phyloP scores from a whole-genome alignment of 2,329 filamentous ascomycete genomes.

The Hymenoscyphus infarciens region DNA sequence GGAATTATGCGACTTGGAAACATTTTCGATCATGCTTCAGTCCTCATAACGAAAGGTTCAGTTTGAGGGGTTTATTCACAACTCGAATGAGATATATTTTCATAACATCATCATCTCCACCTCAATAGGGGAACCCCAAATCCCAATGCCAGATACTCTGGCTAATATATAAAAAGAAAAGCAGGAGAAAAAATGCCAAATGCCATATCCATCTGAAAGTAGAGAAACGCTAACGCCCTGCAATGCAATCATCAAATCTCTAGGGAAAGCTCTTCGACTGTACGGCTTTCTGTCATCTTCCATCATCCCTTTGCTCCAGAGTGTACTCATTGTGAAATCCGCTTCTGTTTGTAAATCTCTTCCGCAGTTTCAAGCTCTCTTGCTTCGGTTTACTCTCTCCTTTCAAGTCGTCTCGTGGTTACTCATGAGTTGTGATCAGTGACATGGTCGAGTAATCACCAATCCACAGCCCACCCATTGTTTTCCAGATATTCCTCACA shows the following conservation, averaged over 20 bases:
- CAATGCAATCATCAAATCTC: not conserved
- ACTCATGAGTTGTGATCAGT: not conserved
- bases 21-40: too few species aligned
- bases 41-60: not conserved
- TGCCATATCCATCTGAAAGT: not conserved
- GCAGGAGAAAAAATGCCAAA: not conserved
- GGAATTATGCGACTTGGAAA: too few species aligned
- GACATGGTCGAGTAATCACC: constrained; percentile 46
- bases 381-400: not conserved
- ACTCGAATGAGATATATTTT: not conserved
- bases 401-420: not conserved
- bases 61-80: not conserved
- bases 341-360: not conserved
- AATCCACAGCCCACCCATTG: constrained; percentile 93
- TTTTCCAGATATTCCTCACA: constrained; percentile 80
- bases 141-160: not conserved
- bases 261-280: not conserved
- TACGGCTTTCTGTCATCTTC: not conserved
- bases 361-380: not conserved
- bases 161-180: not conserved
- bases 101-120: not conserved
- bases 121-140: not conserved
- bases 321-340: too few species aligned
- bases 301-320: not conserved
- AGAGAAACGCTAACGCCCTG: not conserved